Conservation (phyloP, 768 basidiomycete species). For the Cyathus striatus region DNA sequence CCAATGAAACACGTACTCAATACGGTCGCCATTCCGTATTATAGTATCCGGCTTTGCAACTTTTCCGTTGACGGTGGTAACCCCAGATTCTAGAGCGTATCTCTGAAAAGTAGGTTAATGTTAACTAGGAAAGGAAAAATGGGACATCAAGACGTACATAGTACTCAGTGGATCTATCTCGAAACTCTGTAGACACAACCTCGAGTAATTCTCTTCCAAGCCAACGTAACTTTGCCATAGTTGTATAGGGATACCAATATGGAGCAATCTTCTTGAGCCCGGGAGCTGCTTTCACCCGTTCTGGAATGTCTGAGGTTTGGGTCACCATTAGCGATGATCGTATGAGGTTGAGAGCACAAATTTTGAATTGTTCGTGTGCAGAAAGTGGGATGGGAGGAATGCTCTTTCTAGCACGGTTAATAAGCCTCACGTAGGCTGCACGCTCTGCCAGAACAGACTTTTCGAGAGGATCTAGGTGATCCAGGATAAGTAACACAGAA, state of each 20-base stretch:
- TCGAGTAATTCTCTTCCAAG: slow-evolving; percentile 83
- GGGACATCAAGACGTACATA: slow-evolving; percentile 68
- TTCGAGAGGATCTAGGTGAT: too few species aligned
- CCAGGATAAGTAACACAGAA: too few species aligned
- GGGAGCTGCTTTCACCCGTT: slow-evolving; percentile 17
- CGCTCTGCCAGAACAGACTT: too few species aligned
- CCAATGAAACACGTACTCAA: slow-evolving; percentile 67
- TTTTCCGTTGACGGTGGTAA: slow-evolving; percentile 93
- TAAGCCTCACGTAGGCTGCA: neutral
- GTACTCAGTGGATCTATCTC: slow-evolving; percentile 92
- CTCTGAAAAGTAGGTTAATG: slow-evolving; percentile 23
- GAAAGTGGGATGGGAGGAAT: slow-evolving; percentile 44
- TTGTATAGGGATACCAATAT: slow-evolving; percentile 92
- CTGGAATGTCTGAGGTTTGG: slow-evolving; percentile 18
- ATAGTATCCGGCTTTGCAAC: slow-evolving; percentile 76
- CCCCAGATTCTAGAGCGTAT: slow-evolving; percentile 79
- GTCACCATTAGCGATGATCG: slow-evolving; percentile 42
- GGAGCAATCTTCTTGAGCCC: slow-evolving; percentile 79
- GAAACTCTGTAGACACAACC: slow-evolving; percentile 90
- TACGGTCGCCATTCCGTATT: slow-evolving; percentile 80
- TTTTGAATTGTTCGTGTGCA: slow-evolving; percentile 50
- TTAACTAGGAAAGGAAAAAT: neutral
- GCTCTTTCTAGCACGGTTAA: slow-evolving; percentile 23
- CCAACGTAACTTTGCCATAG: slow-evolving; percentile 92
- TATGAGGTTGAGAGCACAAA: slow-evolving; percentile 49